Conservation (phyloP, 164 flowering plant species). For the Taxillus chinensis region DNA sequence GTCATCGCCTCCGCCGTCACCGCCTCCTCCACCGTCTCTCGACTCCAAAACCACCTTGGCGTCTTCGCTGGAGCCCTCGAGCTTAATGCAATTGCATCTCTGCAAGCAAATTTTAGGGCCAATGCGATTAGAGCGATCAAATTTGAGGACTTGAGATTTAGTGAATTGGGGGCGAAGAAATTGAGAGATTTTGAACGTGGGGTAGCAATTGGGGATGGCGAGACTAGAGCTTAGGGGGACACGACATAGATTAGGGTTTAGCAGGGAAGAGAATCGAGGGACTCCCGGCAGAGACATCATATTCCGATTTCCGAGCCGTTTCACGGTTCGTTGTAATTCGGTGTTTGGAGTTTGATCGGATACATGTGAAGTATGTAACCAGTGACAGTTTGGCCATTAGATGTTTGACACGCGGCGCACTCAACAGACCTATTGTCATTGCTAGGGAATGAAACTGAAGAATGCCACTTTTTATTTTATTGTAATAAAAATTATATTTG, state of each 20-base stretch:
- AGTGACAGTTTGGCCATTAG: too few species aligned
- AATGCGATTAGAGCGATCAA: slow-evolving; percentile 12
- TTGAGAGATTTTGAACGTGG: slow-evolving; percentile 9
- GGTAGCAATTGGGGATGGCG: slow-evolving; percentile 9
- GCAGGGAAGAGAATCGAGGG: slow-evolving; percentile 16
- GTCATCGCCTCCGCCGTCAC: slow-evolving; percentile 41
- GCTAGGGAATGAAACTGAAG: too few species aligned
- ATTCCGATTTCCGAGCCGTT: neutral
- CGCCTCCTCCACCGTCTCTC: slow-evolving; percentile 26
- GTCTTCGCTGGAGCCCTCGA: slow-evolving; percentile 42
- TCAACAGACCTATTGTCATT: too few species aligned
- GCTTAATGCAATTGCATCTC: slow-evolving; percentile 29
- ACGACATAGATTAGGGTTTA: slow-evolving; percentile 13
- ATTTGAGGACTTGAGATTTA: slow-evolving; percentile 11
- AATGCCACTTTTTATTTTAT: too few species aligned
- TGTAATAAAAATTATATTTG: too few species aligned
- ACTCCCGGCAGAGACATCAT: slow-evolving; percentile 26
- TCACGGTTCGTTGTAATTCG: neutral
- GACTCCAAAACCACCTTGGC: slow-evolving; percentile 24
- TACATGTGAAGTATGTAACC: too few species aligned
- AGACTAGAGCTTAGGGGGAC: slow-evolving; percentile 13
- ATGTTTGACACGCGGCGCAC: too few species aligned
- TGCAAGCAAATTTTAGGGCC: slow-evolving; percentile 8
- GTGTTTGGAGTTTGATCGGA: too few species aligned
- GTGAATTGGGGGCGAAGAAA: slow-evolving; percentile 16